Evolutionary conservation across 306 rosid genomes (phyloP), one percentile per base, ranked within the genome.

Genomic region (Calophaca sinica): DNA sequence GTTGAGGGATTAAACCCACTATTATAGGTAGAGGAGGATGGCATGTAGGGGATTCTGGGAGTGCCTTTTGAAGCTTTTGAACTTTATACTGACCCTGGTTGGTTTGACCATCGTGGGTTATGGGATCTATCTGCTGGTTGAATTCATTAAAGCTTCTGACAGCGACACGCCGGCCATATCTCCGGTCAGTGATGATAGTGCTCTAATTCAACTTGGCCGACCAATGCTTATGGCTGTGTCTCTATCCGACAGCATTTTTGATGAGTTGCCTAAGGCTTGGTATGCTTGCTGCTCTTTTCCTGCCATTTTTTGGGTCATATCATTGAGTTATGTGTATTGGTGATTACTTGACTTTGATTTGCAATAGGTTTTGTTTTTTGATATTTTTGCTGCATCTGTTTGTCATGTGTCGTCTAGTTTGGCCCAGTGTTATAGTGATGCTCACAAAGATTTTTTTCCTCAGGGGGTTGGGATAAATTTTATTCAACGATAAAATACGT

Each of bases 1-100:
- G 69, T 78, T 20, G 64, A 77, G 83, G 84, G 72, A 62, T 85
- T 70, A 52, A 52, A 75, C 71, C 71, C 41, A 57, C 9, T 51
- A 12, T 73, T 63, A 11, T 32, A 50, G 58, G 75, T 76, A 62
- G 78, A 86, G 63, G 86, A 65, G 38, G 70, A 65, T 94, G 99
- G 89, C 97, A 0, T 94, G 99, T 83, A 89, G 83, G 84, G 97
- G 99, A 41, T 94, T 84, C 78, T 94, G 93, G 83, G 97, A 85
- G 85, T 94, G 89, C 69, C 80, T 92, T 59, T 85, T 94, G 88
- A 94, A 92, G 89, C 85, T 94, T 77, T 84, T 94, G 59, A 94
- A 94, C 89, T 86, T 94, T 86, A 38, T 94, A 53, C 54, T 92
- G 73, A 88, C 89, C 62, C 74, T 94, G 52, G 75, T 80, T 83